A percentile compares a stretch with the other conserved stretches of the same genome.
Evolutionary conservation across 106 monocot species (phyloP).

Genomic region (Dioscorea dumetorum): DNA sequence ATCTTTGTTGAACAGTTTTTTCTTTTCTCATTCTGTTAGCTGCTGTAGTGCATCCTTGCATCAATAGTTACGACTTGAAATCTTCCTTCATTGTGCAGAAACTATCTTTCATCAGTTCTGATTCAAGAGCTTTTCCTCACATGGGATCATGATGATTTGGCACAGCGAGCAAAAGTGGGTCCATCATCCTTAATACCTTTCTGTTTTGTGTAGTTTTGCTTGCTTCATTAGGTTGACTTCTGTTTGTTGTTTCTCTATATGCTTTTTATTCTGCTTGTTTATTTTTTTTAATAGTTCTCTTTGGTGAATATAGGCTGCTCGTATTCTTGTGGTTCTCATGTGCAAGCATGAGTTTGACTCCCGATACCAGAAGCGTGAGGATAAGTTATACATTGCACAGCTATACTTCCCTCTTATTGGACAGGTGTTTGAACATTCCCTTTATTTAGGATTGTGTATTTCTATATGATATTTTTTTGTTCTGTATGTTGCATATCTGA

Average conservation of each 20-base stretch:
- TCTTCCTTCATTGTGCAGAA: conserved; percentile 36
- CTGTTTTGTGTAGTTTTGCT: no score
- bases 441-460: no score
- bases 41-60: no score
- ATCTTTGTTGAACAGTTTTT: no score
- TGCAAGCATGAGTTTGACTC: conserved; percentile 99
- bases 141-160: conserved; percentile 97
- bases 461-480: no score
- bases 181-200: neutral
- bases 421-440: conserved; percentile 42
- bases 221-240: no score
- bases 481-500: no score
- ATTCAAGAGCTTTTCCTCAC: conserved; percentile 98
- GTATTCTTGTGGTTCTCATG: conserved; percentile 89
- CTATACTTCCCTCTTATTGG: conserved; percentile 93
- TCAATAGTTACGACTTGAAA: no score
- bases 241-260: no score
- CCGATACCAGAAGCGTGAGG: conserved; percentile 93
- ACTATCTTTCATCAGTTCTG: conserved; percentile 92
- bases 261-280: neutral
- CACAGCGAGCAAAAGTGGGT: conserved; percentile 80
- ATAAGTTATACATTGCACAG: conserved; percentile 96
- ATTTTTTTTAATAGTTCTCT: neutral
- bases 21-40: no score
- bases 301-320: conserved; percentile 66